Conservation (phyloP, 208 protist species). For the Trypanosoma mega region DNA sequence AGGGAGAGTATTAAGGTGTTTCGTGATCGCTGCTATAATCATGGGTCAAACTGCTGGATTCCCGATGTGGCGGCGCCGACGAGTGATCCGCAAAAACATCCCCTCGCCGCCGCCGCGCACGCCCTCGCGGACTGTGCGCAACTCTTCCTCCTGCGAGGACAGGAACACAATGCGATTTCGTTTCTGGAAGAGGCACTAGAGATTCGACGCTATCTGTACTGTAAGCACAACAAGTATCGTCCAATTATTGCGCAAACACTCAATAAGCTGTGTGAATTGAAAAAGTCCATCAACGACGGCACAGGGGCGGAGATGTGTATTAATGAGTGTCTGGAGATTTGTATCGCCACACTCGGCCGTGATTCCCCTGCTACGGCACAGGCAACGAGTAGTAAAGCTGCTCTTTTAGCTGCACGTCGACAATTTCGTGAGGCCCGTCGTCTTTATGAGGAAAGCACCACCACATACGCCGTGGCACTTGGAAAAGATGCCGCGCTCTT, state of each 20-base stretch:
- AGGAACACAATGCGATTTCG: constrained; percentile 68
- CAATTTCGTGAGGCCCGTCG: constrained; percentile 80
- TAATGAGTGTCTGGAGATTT: constrained; percentile 83
- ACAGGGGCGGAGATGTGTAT: constrained; percentile 87
- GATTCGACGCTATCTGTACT: constrained; percentile 86
- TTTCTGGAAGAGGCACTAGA: constrained; percentile 89
- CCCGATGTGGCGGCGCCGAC: constrained; percentile 47
- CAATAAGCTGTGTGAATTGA: constrained; percentile 87
- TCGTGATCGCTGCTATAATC: constrained; percentile 81
- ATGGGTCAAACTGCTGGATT: constrained; percentile 73
- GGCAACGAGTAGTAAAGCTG: constrained; percentile 82
- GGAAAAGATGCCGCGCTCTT: constrained; percentile 77
- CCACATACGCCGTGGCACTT: constrained; percentile 64
- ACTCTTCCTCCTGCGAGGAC: constrained; percentile 69
- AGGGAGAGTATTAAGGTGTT: constrained; percentile 86
- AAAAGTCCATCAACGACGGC: constrained; percentile 75
- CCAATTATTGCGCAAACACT: constrained; percentile 91
- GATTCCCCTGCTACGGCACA: constrained; percentile 84
- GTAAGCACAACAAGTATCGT: constrained; percentile 69
- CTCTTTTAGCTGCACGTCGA: constrained; percentile 68
- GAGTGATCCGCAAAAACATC: constrained; percentile 75
- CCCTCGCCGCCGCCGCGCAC: constrained; percentile 81
- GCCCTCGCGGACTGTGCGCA: constrained; percentile 83
- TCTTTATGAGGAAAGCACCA: constrained; percentile 80
- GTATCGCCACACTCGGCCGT: constrained; percentile 74